Percentiles rank a stretch among this genome's conserved stretches.
Evolutionary conservation across 179 eudicot genomes (phyloP).

Genomic region (Beta macrorhiza): DNA sequence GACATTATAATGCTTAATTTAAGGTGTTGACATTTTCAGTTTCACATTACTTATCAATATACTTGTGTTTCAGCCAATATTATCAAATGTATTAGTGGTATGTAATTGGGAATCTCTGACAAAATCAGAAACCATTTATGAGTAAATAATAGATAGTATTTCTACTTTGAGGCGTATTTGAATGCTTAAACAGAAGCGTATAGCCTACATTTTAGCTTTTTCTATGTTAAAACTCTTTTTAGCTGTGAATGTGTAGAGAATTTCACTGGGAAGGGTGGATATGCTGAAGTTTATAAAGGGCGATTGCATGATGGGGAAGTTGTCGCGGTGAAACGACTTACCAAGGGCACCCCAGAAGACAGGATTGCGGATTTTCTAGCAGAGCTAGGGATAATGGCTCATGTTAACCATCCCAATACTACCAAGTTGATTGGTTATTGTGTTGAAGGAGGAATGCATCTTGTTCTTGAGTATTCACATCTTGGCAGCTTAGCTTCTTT

Average conservation of each 20-base stretch:
- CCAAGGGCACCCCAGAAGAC: constrained; percentile 43
- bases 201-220: neutral
- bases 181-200: too few relatives aligned
- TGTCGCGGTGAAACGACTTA: constrained; percentile 42
- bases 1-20: too few relatives aligned
- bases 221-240: neutral
- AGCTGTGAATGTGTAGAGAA: constrained; percentile 27
- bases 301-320: constrained; percentile 29
- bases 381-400: constrained; percentile 51
- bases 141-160: too few relatives aligned
- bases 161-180: too few relatives aligned
- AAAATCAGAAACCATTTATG: too few relatives aligned
- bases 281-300: constrained; percentile 46
- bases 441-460: constrained; percentile 49
- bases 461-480: constrained; percentile 43
- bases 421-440: constrained; percentile 42
- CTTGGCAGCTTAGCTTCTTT: constrained; percentile 47
- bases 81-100: too few relatives aligned
- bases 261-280: constrained; percentile 48
- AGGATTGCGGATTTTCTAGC: constrained; percentile 35
- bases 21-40: too few relatives aligned
- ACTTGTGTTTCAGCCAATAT: too few relatives aligned
- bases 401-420: constrained; percentile 41
- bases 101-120: too few relatives aligned
- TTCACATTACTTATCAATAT: too few relatives aligned